phyloP scores from a whole-genome alignment of 805 yeast genomes.

The Clavispora vitiphila region DNA sequence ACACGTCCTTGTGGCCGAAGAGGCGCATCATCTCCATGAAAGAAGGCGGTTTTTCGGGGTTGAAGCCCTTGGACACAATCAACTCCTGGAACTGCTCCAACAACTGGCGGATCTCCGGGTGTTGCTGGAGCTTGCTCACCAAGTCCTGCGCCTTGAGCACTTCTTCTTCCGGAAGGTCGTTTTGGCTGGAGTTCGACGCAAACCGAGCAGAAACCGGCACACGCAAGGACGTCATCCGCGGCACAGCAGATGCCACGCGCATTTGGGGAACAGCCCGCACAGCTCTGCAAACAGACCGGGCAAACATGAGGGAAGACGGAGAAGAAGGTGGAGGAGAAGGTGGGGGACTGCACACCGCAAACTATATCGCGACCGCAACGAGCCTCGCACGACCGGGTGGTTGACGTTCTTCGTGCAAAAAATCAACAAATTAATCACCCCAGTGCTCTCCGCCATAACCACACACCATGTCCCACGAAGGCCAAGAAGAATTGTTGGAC shows the following conservation, averaged over 20 bases:
- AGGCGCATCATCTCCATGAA: slow-evolving; percentile 33
- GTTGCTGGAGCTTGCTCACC: slow-evolving; percentile 13
- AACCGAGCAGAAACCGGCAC: not conserved
- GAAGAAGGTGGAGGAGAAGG: not conserved
- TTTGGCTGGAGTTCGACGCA: not conserved
- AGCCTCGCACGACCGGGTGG: not conserved
- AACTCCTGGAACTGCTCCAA: slow-evolving; percentile 28
- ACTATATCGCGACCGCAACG: not conserved
- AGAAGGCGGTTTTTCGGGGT: slow-evolving; percentile 28
- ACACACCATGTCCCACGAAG: slow-evolving; percentile 77
- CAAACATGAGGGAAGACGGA: not conserved
- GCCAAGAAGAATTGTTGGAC: slow-evolving; percentile 98
- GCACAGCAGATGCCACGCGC: not conserved
- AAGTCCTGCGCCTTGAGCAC: slow-evolving; percentile 14
- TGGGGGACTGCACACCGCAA: not conserved
- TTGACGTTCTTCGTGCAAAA: not conserved
- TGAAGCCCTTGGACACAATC: slow-evolving; percentile 28
- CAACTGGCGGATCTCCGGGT: slow-evolving; percentile 28
- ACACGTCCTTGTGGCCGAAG: slow-evolving; percentile 32
- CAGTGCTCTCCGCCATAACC: not conserved
- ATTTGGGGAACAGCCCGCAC: not conserved
- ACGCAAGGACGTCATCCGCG: not conserved
- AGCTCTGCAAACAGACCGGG: not conserved
- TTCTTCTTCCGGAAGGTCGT: slow-evolving; percentile 1
- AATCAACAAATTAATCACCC: not conserved